A percentile compares a stretch with the other conserved stretches of the same genome.
phyloP scores from a whole-genome alignment of 805 yeast species.

The Schwanniomyces occidentalis region DNA sequence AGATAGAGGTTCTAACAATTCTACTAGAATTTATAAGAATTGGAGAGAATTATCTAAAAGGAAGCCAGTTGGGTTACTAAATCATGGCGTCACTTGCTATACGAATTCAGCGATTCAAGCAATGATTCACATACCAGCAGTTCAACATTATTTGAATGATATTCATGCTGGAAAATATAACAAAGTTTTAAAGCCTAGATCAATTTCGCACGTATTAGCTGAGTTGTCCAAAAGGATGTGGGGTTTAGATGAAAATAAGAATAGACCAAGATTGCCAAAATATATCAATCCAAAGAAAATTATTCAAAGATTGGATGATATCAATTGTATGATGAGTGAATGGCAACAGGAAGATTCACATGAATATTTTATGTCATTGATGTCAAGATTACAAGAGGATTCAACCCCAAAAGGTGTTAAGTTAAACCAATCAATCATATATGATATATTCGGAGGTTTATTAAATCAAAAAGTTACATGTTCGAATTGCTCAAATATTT shows the following conservation, averaged over 20 bases:
- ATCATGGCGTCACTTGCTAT: constrained; percentile 95
- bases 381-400: constrained; percentile 88
- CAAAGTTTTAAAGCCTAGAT: constrained; percentile 46
- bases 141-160: constrained; percentile 78
- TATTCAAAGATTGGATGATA: constrained; percentile 71
- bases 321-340: constrained; percentile 93
- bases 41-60: constrained; percentile 60
- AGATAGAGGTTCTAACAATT: constrained; percentile 66
- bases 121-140: constrained; percentile 85
- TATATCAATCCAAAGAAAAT: constrained; percentile 76
- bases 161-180: constrained; percentile 56
- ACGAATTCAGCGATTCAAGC: constrained; percentile 95
- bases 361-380: constrained; percentile 91
- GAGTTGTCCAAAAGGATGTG: constrained; percentile 71
- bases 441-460: constrained; percentile 93
- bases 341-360: constrained; percentile 99
- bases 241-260: constrained; percentile 48
- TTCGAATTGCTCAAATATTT: constrained; percentile 74
- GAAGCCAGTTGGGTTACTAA: constrained; percentile 74
- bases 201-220: constrained; percentile 68
- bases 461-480: constrained; percentile 85
- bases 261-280: constrained; percentile 28
- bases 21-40: constrained; percentile 62
- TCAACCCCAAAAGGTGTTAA: constrained; percentile 88
- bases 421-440: constrained; percentile 75